Base-by-base conservation (phyloP, 2,329 filamentous ascomycete genomes). In the Phaeosphaeriaceae sp. region DNA sequence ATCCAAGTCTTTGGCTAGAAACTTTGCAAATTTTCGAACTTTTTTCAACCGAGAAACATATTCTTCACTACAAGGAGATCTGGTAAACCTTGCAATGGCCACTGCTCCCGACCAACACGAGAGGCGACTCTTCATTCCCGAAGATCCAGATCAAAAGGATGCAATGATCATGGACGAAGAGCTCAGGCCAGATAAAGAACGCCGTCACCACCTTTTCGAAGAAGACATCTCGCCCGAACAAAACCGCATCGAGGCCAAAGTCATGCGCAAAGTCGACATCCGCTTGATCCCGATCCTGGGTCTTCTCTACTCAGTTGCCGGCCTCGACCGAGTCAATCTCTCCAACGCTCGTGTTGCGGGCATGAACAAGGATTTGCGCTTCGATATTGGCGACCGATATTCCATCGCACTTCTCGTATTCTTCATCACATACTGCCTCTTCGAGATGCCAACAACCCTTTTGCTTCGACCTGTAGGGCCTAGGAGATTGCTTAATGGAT, bases 361-460 rank as follows among this genome's bases (percentile, higher is more conserved):
- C 13, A 84, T 84, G 81, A 73, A 76, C 9, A 67, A 74, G 17
- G 81, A 84, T 53, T 71, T 84, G 30, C 52, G 67, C 3, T 76
- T 84, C 56, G 69, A 74, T 22, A 79, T 81, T 15, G 76, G 77
- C 24, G 50, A 67, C 58, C 72, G 84, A 44, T 79, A 81, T 54
- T 83, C 86, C n/a, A 85, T 92, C 68, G 84, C 90, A 56, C 89
- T 89, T 11, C 70, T 81, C 2, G 77, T 81, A 54, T 82, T 81
- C 70, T 82, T 81, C 62, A 77, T 73, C 46, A 78, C 79, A 21
- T 81, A 81, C 57, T 73, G 80, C 26, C 57, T 79, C 42, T 81
- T 80, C 63, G 79, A 82, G 48, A 74, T 76, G 0, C 77, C 79
- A 0, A 74, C 78, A 24, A 80, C 78, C 1, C 66, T 79, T 40